phyloP scores from a whole-genome alignment of 2,329 filamentous ascomycete genomes.

The Fusarium scirpi region DNA sequence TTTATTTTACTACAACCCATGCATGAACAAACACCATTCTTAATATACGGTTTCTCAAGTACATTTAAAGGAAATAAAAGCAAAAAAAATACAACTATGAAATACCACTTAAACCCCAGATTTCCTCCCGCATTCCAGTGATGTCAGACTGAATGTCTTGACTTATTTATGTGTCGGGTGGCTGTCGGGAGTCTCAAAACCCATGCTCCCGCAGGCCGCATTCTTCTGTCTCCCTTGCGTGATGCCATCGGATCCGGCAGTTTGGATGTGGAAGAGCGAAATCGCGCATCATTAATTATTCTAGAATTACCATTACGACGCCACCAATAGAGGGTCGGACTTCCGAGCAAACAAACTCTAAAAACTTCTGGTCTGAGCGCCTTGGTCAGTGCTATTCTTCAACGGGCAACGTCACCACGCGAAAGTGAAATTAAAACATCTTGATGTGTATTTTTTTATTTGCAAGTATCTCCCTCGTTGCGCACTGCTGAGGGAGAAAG shows the following conservation, averaged over 20 bases:
- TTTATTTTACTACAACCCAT: slow-evolving; percentile 11
- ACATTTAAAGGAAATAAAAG: not conserved
- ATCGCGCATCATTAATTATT: not conserved
- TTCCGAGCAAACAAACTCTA: slow-evolving; percentile 8
- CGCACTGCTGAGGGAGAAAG: slow-evolving; percentile 31
- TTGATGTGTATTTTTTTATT: slow-evolving; percentile 17
- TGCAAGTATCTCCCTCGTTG: slow-evolving; percentile 23
- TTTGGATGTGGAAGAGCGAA: not conserved
- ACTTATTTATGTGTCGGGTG: slow-evolving; percentile 13
- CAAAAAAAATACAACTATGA: slow-evolving; percentile 20
- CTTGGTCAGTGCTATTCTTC: not conserved
- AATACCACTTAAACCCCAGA: slow-evolving; percentile 14
- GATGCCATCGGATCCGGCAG: slow-evolving; percentile 4
- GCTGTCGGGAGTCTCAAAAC: slow-evolving; percentile 24
- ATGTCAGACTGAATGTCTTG: slow-evolving; percentile 10
- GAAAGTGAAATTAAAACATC: not conserved
- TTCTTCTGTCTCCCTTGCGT: slow-evolving; percentile 12
- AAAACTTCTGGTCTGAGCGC: not conserved
- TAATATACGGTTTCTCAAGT: slow-evolving; percentile 36
- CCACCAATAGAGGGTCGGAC: slow-evolving; percentile 1
- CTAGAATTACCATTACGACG: not conserved
- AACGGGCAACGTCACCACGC: not conserved
- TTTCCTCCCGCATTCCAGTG: slow-evolving; percentile 17
- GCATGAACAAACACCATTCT: slow-evolving; percentile 33
- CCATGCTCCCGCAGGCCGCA: not conserved